Conservation (phyloP, 208 protist genomes). For the Polymyxa betae region DNA sequence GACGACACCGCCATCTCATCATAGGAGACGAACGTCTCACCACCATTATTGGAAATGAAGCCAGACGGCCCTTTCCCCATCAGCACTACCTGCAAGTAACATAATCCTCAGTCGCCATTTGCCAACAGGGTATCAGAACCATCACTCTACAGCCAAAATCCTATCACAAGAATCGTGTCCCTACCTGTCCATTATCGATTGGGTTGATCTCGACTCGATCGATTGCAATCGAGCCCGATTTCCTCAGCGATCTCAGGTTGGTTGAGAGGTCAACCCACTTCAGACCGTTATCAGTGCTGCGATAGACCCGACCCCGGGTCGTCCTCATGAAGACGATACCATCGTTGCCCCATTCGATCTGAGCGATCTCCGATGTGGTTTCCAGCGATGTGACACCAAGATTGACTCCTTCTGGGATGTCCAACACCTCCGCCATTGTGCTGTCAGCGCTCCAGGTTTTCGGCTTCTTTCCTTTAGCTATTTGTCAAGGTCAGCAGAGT, state of each 20-base stretch:
- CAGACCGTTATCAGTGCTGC: constrained; percentile 32
- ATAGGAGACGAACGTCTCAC: constrained; percentile 27
- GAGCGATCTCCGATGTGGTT: background rate
- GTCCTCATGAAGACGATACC: background rate
- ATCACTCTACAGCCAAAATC: too few species aligned
- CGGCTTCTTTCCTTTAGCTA: too few species aligned
- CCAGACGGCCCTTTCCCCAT: background rate
- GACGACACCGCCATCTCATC: background rate
- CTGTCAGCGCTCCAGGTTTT: too few species aligned
- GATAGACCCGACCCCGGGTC: constrained; percentile 1
- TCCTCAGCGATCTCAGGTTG: background rate
- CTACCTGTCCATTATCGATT: background rate
- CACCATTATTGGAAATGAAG: background rate
- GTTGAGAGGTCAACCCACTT: constrained; percentile 2
- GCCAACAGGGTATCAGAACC: background rate
- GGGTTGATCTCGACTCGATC: background rate
- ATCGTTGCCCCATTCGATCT: constrained; percentile 25
- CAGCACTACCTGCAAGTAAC: background rate
- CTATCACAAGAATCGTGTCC: background rate
- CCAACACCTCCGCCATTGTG: too few species aligned
- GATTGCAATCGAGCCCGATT: background rate
- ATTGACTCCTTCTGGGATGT: too few species aligned
- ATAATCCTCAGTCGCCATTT: background rate
- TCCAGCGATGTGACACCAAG: too few species aligned
- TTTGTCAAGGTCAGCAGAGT: too few species aligned